phyloP scores from a whole-genome alignment of 495 filamentous ascomycete species.

The Penicillium fimorum region DNA sequence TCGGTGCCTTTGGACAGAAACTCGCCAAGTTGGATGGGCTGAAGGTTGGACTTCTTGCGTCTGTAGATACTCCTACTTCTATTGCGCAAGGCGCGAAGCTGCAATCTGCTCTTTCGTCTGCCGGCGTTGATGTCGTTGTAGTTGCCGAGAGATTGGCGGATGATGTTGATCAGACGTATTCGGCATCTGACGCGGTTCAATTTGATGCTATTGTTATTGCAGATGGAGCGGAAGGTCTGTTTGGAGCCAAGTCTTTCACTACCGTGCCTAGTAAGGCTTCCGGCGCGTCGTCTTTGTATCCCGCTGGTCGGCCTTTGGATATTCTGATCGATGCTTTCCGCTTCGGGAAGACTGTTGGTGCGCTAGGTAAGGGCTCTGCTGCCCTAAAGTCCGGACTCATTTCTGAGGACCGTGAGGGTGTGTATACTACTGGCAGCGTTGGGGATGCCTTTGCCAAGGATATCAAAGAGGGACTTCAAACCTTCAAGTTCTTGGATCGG shows the following conservation, averaged over 20 bases:
- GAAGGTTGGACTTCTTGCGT: constrained; percentile 66
- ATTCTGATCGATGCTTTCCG: constrained; percentile 65
- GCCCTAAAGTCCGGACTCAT: constrained; percentile 48
- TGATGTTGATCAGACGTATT: constrained; percentile 68
- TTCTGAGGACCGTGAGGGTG: constrained; percentile 43
- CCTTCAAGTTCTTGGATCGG: constrained; percentile 61
- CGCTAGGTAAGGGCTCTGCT: constrained; percentile 48
- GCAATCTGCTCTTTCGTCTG: constrained; percentile 39
- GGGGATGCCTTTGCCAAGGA: constrained; percentile 40
- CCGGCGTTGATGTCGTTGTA: constrained; percentile 56
- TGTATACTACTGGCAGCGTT: constrained; percentile 41
- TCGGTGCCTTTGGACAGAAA: constrained; percentile 59
- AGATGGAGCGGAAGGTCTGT: constrained; percentile 55
- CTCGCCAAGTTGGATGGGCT: constrained; percentile 62
- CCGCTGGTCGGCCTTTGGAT: constrained; percentile 60
- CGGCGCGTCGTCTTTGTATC: constrained; percentile 55
- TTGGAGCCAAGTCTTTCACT: constrained; percentile 33
- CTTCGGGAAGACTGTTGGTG: constrained; percentile 72
- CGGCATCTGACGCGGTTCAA: constrained; percentile 62
- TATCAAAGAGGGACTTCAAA: constrained; percentile 59
- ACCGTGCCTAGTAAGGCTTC: constrained; percentile 18
- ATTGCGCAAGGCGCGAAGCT: constrained; percentile 51
- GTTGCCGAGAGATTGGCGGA: constrained; percentile 59
- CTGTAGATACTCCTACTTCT: constrained; percentile 33
- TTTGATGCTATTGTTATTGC: constrained; percentile 70